These are phyloP conservation scores for Psidium guajava DNA, from an alignment of 345 rosid genomes.

Conservation along the genomic window DNA sequence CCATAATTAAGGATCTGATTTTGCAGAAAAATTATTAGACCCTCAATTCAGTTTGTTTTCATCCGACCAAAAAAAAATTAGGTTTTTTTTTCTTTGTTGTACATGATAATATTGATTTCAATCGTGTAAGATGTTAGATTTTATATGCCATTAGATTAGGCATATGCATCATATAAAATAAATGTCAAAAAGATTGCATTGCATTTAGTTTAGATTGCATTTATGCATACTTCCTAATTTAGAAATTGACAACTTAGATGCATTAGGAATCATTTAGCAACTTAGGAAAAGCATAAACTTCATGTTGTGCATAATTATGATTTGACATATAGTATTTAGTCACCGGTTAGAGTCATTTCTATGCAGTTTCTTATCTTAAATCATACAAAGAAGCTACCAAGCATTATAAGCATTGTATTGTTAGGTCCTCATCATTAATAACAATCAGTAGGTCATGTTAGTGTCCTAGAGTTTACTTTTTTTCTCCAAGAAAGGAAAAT, in stretches of 20 bases:
- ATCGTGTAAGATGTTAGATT: neutral
- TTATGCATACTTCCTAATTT: neutral
- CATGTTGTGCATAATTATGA: neutral
- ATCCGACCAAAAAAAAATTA: too few relatives aligned
- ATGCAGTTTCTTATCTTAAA: neutral
- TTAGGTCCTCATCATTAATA: neutral
- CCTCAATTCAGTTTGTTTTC: neutral
- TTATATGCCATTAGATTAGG: neutral
- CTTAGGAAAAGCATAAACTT: neutral
- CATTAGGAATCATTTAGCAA: neutral
- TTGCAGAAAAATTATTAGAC: neutral
- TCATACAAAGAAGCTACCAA: neutral
- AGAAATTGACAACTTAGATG: neutral
- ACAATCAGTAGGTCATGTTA: neutral
- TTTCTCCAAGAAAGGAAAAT: neutral
- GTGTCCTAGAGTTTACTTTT: neutral
- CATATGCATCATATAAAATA: neutral
- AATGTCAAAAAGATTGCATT: neutral
- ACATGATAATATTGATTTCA: neutral
- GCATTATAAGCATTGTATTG: neutral
- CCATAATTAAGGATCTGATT: neutral
- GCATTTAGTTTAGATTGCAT: neutral
- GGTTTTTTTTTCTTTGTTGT: neutral
- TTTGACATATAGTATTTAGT: neutral
- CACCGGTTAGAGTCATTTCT: neutral